These are phyloP conservation scores for Hypoxylon intermedium DNA, from an alignment of 495 filamentous ascomycete genomes.

Conservation along the genomic window DNA sequence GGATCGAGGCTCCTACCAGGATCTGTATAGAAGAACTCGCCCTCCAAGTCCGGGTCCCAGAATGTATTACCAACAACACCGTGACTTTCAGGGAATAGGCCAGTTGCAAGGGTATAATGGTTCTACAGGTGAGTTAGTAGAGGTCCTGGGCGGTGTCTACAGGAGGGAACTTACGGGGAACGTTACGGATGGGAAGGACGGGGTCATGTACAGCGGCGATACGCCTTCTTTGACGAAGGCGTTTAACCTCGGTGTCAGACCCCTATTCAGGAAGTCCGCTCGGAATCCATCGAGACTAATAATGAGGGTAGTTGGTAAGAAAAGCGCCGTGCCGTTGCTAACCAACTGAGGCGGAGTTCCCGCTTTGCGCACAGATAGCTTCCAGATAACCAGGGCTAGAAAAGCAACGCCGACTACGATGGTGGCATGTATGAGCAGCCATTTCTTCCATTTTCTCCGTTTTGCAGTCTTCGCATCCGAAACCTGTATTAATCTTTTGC, in stretches of 20 bases:
- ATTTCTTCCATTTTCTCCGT: constrained; percentile 54
- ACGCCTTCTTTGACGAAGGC: constrained; percentile 82
- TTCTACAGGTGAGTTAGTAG: constrained; percentile 56
- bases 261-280: constrained; percentile 88
- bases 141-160: background rate
- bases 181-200: constrained; percentile 93
- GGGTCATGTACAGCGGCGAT: constrained; percentile 87
- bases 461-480: constrained; percentile 53
- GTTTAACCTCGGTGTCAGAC: constrained; percentile 82
- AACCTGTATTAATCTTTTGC: constrained; percentile 52
- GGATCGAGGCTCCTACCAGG: constrained; percentile 72
- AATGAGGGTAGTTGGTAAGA: constrained; percentile 88
- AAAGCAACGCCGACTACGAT: constrained; percentile 61
- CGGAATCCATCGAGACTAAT: constrained; percentile 96
- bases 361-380: constrained; percentile 51
- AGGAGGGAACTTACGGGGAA: constrained; percentile 66
- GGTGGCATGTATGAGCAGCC: constrained; percentile 60
- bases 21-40: constrained; percentile 88
- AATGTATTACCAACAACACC: constrained; percentile 95
- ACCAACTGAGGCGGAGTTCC: constrained; percentile 42
- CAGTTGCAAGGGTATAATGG: constrained; percentile 93
- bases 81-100: constrained; percentile 90
- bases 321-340: constrained; percentile 84
- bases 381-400: constrained; percentile 58
- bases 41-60: constrained; percentile 77